phyloP scores from a whole-genome alignment of 257 asterid genomes.

The Solanum medicagineum region DNA sequence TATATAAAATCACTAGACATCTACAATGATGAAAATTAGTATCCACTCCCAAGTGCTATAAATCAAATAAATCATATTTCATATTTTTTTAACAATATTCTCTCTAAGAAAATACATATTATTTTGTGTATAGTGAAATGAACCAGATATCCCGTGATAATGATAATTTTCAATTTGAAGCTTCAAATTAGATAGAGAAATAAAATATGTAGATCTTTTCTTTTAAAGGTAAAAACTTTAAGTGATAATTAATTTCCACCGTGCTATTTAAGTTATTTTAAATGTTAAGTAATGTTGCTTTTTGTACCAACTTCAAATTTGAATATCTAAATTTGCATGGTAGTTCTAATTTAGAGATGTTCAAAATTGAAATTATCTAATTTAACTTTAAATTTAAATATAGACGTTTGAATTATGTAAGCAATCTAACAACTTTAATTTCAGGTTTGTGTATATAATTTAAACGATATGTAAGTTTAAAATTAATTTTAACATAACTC shows the following conservation, averaged over 20 bases:
- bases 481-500: too few species aligned
- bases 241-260: accelerated
- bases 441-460: neutral
- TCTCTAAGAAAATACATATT: neutral
- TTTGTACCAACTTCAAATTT: neutral
- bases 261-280: neutral
- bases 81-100: neutral
- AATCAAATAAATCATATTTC: neutral
- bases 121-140: neutral
- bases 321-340: too few species aligned
- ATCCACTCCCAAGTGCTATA: neutral
- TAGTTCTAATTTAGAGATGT: too few species aligned
- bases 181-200: neutral
- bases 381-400: too few species aligned
- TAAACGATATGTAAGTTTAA: neutral
- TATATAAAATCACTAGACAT: too few species aligned
- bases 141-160: neutral
- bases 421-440: neutral
- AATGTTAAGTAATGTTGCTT: neutral
- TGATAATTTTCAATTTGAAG: neutral
- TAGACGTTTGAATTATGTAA: neutral
- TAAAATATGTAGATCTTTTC: neutral
- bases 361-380: neutral
- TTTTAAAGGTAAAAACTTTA: neutral
- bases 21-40: too few species aligned